phyloP scores from a whole-genome alignment of 192 early-diverging fungal species.

The Cladochytrium replicatum region DNA sequence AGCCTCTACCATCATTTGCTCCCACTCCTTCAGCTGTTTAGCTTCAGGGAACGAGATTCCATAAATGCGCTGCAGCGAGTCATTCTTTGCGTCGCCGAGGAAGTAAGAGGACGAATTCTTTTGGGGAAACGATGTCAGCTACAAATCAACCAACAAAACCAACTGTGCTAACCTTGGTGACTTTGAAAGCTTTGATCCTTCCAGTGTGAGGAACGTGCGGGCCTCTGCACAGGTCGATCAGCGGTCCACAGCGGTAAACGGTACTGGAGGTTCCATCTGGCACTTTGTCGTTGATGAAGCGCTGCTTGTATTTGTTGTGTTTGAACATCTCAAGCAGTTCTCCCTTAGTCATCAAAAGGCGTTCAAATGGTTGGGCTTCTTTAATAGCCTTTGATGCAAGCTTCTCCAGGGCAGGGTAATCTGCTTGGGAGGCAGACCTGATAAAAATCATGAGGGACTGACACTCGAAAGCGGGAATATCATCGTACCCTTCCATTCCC shows the following conservation, averaged over 20 bases:
- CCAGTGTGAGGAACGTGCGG: slow-evolving; percentile 94
- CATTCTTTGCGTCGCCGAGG: slow-evolving; percentile 92
- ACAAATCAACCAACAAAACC: background rate
- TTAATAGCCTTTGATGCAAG: slow-evolving; percentile 78
- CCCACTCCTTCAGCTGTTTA: slow-evolving; percentile 94
- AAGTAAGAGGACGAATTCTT: slow-evolving; percentile 98
- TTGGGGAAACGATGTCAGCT: background rate
- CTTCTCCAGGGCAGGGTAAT: slow-evolving; percentile 82
- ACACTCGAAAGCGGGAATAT: too few species aligned
- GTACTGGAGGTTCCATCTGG: slow-evolving; percentile 89
- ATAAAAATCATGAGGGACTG: background rate
- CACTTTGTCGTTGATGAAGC: slow-evolving; percentile 85
- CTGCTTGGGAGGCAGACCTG: slow-evolving; percentile 63
- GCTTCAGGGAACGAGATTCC: slow-evolving; percentile 98
- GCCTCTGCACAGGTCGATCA: slow-evolving; percentile 92
- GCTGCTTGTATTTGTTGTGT: slow-evolving; percentile 96
- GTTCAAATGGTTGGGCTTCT: slow-evolving; percentile 93
- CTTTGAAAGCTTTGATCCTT: slow-evolving; percentile 82
- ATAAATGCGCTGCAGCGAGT: slow-evolving; percentile 96
- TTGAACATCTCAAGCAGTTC: slow-evolving; percentile 94
- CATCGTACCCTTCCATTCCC: slow-evolving; percentile 66
- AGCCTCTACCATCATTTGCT: slow-evolving; percentile 92
- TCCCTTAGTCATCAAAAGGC: slow-evolving; percentile 79
- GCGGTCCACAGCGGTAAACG: slow-evolving; percentile 95
- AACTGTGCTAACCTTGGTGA: slow-evolving; percentile 74